Evolutionary conservation across 106 monocot species (phyloP).

Genomic region (Iris macrosiphon): DNA sequence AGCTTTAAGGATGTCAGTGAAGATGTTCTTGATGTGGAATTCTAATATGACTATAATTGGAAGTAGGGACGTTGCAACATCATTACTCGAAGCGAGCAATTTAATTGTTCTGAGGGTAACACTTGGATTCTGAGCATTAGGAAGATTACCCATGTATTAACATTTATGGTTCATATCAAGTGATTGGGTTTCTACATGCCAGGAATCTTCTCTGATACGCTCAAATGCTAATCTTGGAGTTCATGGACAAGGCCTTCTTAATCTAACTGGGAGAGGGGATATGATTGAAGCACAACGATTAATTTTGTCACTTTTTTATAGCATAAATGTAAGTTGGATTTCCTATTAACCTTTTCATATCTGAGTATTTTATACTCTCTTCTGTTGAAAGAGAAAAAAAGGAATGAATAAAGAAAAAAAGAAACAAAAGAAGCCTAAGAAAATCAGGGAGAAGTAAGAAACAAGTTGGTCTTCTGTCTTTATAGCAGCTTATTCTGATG

Average conservation of each 20-base stretch:
- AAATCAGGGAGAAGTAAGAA: too few relatives aligned
- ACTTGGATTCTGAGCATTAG: background rate
- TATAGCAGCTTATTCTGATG: too few relatives aligned
- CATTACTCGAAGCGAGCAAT: conserved; percentile 92
- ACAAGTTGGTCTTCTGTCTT: too few relatives aligned
- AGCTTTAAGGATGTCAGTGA: conserved; percentile 88
- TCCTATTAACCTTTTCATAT: too few relatives aligned
- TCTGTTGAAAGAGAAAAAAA: too few relatives aligned
- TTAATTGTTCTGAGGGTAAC: conserved; percentile 84
- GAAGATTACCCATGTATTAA: background rate
- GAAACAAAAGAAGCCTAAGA: too few relatives aligned
- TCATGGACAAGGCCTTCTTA: conserved; percentile 93
- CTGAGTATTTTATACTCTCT: too few relatives aligned
- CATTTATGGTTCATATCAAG: background rate
- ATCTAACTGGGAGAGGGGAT: conserved; percentile 86
- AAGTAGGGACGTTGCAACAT: conserved; percentile 81
- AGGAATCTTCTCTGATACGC: conserved; percentile 87
- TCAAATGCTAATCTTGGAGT: conserved; percentile 91
- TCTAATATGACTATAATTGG: conserved; percentile 82
- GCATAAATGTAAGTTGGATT: conserved; percentile 65
- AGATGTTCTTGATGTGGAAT: conserved; percentile 99
- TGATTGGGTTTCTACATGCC: background rate
- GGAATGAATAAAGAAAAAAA: too few relatives aligned
- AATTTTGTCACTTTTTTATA: conserved; percentile 87
- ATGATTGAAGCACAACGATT: conserved; percentile 82